Evolutionary conservation across 139 green algal species (phyloP).

Genomic region (Coelastrella sp.): DNA sequence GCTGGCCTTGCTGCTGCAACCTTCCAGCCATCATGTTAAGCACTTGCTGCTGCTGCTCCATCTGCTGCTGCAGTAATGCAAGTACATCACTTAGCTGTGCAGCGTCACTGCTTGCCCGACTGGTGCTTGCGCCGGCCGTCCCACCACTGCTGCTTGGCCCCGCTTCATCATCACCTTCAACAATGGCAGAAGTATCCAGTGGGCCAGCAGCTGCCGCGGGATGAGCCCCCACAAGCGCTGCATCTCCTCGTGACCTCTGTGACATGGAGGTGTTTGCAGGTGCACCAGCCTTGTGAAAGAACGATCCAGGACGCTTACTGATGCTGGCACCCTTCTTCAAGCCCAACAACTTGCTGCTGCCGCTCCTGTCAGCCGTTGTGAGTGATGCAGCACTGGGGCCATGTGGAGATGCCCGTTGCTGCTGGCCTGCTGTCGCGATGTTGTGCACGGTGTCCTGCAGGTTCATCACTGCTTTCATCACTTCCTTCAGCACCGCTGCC

Average conservation of each 20-base stretch:
- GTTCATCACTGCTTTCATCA: background rate
- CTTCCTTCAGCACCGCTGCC: background rate
- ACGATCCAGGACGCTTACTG: background rate
- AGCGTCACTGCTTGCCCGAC: background rate
- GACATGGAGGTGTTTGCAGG: background rate
- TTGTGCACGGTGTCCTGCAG: background rate
- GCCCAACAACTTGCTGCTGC: background rate
- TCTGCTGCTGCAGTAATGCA: background rate
- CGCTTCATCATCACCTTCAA: background rate
- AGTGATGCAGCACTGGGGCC: background rate
- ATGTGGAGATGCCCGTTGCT: background rate
- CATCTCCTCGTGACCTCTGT: background rate
- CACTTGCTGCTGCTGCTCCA: constrained; percentile 21
- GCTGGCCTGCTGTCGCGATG: background rate
- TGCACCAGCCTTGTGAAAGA: background rate
- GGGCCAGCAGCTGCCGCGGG: background rate
- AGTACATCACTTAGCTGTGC: background rate
- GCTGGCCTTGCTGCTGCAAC: background rate
- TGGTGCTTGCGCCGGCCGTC: background rate
- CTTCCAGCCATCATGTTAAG: background rate
- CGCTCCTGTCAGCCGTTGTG: background rate
- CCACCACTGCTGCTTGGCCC: background rate
- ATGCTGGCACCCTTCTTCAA: background rate
- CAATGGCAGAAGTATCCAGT: background rate
- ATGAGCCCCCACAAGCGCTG: background rate